A percentile compares a stretch with the other conserved stretches of the same genome.
Conservation (phyloP, 371 early-diverging fungal genomes). For the Apophysomyces variabilis region DNA sequence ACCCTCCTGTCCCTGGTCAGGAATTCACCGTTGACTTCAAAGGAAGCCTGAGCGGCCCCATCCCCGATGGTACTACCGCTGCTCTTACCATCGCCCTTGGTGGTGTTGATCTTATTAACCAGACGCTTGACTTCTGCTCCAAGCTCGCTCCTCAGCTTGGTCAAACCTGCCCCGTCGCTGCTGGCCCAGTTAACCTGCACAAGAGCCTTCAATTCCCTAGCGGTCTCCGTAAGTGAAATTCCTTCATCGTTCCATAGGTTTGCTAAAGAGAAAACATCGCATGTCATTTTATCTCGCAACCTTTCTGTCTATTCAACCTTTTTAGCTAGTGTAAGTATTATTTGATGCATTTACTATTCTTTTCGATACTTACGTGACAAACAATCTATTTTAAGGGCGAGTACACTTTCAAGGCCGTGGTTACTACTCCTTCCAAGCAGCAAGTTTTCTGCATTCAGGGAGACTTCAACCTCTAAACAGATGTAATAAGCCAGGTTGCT, state of each 20-base stretch:
- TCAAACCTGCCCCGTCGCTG: slow-evolving; percentile 59
- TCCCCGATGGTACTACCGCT: slow-evolving; percentile 58
- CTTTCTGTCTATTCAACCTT: neutral
- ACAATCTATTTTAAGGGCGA: slow-evolving; percentile 9
- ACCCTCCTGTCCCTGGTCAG: slow-evolving; percentile 59
- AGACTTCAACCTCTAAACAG: neutral
- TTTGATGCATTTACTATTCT: neutral
- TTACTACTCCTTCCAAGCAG: slow-evolving; percentile 14
- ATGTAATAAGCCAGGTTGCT: neutral
- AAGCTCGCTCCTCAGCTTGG: slow-evolving; percentile 49
- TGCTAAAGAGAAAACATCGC: neutral
- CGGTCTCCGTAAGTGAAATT: slow-evolving; percentile 49
- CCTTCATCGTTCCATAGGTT: neutral
- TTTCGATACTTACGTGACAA: neutral
- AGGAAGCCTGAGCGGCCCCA: slow-evolving; percentile 43
- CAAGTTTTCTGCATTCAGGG: slow-evolving; percentile 21
- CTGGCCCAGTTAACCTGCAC: slow-evolving; percentile 48
- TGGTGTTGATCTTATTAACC: slow-evolving; percentile 38
- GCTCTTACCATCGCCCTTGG: slow-evolving; percentile 57
- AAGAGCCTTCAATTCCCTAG: slow-evolving; percentile 61
- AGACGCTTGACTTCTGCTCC: slow-evolving; percentile 59
- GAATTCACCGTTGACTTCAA: slow-evolving; percentile 54
- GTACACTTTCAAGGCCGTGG: slow-evolving; percentile 18
- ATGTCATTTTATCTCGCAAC: neutral
- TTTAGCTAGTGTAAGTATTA: slow-evolving; percentile 20